Percentiles rank a stretch among this genome's conserved stretches.
Evolutionary conservation across 495 filamentous ascomycete genomes (phyloP).

Genomic region (Talaromyces proteolyticus): DNA sequence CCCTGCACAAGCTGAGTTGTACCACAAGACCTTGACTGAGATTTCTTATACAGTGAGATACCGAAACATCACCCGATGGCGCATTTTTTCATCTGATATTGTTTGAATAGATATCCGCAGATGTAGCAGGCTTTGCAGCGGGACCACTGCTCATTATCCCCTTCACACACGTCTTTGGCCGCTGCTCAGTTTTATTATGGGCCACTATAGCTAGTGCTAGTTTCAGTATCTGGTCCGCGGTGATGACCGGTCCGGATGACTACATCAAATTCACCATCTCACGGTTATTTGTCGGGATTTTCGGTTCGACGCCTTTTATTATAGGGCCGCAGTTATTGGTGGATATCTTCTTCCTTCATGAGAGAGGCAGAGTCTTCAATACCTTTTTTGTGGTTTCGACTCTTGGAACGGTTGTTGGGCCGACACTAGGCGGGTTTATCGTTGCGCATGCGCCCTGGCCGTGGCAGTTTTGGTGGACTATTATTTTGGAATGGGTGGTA

Average conservation of each 20-base stretch:
- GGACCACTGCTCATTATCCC: conserved; percentile 23
- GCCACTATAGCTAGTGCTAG: conserved; percentile 14
- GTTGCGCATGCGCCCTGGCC: conserved; percentile 21
- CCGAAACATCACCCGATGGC: background rate
- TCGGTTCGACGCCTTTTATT: conserved; percentile 14
- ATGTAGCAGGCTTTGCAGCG: conserved; percentile 17
- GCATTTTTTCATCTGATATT: background rate
- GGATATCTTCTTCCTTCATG: conserved; percentile 27
- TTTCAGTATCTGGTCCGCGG: conserved; percentile 19
- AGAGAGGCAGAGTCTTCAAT: conserved; percentile 25
- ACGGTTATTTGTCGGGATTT: conserved; percentile 21
- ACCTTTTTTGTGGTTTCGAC: conserved; percentile 18
- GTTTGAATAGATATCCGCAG: conserved; percentile 13
- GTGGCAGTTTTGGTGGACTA: conserved; percentile 36
- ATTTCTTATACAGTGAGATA: conserved; percentile 26
- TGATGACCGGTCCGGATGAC: conserved; percentile 19
- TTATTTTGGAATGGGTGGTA: conserved; percentile 19
- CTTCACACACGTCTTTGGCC: conserved; percentile 16
- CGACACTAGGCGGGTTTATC: conserved; percentile 32
- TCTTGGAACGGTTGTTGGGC: conserved; percentile 15
- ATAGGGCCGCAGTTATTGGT: conserved; percentile 19
- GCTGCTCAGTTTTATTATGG: conserved; percentile 23
- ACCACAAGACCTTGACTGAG: conserved; percentile 20
- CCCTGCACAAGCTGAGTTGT: conserved; percentile 22
- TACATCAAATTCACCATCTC: conserved; percentile 29